phyloP scores from a whole-genome alignment of 73 alveolate species.

The Effrenium voratum region DNA sequence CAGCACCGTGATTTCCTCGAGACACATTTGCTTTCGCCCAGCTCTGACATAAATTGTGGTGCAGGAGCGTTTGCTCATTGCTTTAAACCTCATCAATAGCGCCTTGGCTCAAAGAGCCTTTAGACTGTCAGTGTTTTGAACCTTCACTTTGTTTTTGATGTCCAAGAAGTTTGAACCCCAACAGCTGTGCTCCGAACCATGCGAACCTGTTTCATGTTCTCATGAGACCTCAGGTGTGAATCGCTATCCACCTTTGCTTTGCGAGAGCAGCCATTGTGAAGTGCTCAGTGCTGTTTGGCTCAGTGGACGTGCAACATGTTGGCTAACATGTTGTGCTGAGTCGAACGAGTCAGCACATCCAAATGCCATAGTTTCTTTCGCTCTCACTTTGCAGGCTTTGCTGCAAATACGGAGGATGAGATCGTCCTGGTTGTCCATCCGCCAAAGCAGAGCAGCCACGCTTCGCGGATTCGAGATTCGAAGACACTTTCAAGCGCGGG shows the following conservation, averaged over 20 bases:
- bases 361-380: too few species aligned
- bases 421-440: conserved; percentile 54
- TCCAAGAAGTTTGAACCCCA: too few species aligned
- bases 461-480: too few species aligned
- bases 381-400: neutral
- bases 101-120: too few species aligned
- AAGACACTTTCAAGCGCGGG: too few species aligned
- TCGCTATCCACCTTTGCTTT: conserved; percentile 80
- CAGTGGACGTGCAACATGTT: neutral
- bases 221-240: conserved; percentile 39
- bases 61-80: conserved; percentile 76
- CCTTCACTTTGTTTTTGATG: too few species aligned
- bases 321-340: neutral
- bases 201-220: neutral
- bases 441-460: too few species aligned
- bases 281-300: neutral
- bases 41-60: too few species aligned
- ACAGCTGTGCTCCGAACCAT: too few species aligned
- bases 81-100: conserved; percentile 71
- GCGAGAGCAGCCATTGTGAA: conserved; percentile 43
- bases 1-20: neutral
- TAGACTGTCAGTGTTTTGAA: too few species aligned
- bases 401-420: conserved; percentile 54
- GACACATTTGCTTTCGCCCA: neutral
- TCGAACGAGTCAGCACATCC: neutral